These are phyloP conservation scores for Gymnopilus dilepis DNA, from an alignment of 768 basidiomycete genomes.

Conservation along the genomic window DNA sequence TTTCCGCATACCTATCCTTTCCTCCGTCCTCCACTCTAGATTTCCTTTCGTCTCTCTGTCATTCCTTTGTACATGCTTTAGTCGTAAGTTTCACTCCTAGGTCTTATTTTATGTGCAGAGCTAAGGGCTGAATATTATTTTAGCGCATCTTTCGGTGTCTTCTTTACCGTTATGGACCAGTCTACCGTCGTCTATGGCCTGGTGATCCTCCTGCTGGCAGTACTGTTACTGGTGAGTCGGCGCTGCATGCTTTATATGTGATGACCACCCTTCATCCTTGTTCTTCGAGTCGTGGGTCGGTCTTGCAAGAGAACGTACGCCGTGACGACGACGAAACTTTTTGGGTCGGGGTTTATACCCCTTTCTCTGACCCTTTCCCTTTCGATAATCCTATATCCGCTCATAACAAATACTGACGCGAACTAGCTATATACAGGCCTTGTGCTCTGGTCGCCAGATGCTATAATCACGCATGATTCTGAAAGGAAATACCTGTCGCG, in stretches of 20 bases:
- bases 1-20: conserved; percentile 1
- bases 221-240: conserved; percentile 44
- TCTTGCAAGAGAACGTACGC: conserved; percentile 50
- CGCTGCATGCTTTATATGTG: conserved; percentile 31
- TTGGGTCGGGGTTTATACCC: conserved; percentile 53
- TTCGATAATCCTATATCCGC: conserved; percentile 4
- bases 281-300: conserved; percentile 82
- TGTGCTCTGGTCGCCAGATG: conserved; percentile 74
- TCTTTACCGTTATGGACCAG: conserved; percentile 26
- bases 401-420: conserved; percentile 17
- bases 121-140: background rate
- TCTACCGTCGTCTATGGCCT: conserved; percentile 42
- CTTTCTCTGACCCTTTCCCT: conserved; percentile 37
- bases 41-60: conserved; percentile 5
- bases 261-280: conserved; percentile 88
- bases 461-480: conserved; percentile 63
- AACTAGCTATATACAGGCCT: conserved; percentile 72
- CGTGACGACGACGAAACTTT: conserved; percentile 64
- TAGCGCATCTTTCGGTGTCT: background rate
- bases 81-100: conserved; percentile 6
- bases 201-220: conserved; percentile 35
- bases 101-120: background rate
- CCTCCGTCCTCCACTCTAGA: conserved; percentile 9
- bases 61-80: conserved; percentile 27
- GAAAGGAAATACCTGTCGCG: conserved; percentile 74